These are phyloP conservation scores for Beverwykella pulmonaria DNA, from an alignment of 495 filamentous ascomycete species.

Conservation along the genomic window DNA sequence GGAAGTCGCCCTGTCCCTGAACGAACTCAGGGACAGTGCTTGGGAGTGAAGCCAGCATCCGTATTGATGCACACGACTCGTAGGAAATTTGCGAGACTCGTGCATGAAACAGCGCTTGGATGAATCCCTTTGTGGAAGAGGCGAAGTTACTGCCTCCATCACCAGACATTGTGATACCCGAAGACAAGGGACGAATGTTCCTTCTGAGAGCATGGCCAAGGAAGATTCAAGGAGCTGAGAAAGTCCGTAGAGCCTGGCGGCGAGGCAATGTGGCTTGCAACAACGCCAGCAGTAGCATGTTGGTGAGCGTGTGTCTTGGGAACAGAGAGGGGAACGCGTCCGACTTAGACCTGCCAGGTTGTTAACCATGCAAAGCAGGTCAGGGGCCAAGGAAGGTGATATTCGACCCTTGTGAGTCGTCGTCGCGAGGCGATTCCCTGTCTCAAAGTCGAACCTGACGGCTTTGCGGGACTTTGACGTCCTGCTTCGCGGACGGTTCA, in stretches of 20 bases:
- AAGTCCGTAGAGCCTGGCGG: not conserved
- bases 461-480: not conserved
- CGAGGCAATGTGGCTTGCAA: not conserved
- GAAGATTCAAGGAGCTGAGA: not conserved
- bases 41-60: not conserved
- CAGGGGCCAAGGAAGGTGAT: not conserved
- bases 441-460: not conserved
- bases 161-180: not conserved
- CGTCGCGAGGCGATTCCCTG: not conserved
- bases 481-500: not conserved
- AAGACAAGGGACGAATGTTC: not conserved
- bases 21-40: not conserved
- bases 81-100: not conserved
- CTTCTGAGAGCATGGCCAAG: not conserved
- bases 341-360: not conserved
- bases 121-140: not conserved
- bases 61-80: not conserved
- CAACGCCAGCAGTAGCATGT: not conserved
- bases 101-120: conserved; percentile 9
- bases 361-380: not conserved
- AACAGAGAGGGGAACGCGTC: not conserved
- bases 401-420: not conserved
- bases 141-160: not conserved
- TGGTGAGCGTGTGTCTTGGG: not conserved
- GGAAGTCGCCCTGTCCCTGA: conserved; percentile 1